Evolutionary conservation across 257 asterid genomes (phyloP), one percentile per base, ranked within the genome.

Genomic region (Gardenia jasminoides): DNA sequence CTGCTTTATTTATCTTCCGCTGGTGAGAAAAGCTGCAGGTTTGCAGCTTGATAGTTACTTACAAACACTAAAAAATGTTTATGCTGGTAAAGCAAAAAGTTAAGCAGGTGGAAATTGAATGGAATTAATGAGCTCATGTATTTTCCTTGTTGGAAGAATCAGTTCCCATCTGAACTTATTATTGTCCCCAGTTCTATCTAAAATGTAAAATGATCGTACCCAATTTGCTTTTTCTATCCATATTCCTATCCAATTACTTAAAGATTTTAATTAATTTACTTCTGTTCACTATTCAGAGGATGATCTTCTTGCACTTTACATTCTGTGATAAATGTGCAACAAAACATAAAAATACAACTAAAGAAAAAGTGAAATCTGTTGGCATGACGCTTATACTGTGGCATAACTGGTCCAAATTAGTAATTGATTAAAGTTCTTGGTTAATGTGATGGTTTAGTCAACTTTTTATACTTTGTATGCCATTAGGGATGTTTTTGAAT

Each of bases 1-100:
- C 54, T 76, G 22, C 71, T 47, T 80, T 83, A 66, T 78, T 75
- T 31, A 80, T 76, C 70, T 62, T 72, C 16, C 16, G 7, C 70
- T 61, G 31, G 3, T 72, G 59, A 48, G 44, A 68, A 44, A 30
- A 39, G 64, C 64, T 56, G 64, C 24, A 56, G 71, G 30, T 6
- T 46, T 72, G 33, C 48, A 26, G 80, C 69, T 20, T 58, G 22
- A 36, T 3, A 62, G 43, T 30, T 52, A 70, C 74, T 44, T 41
- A 33, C 9, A 70, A 58, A 54, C 6, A 74, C 12, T 11, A 52
- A 58, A 39, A n/a, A 36, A 39, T 58, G 41, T n/a, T 6, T 22
- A 10, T 12, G 19, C 3, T 24, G 7, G 47, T 56, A 59, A 75
- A 56, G 33, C 56, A 41, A 56, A 56, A 74, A 4, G 31, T 19